Base-by-base conservation (phyloP, 352 stramenopile species). In the Globisporangium abappressorium region DNA sequence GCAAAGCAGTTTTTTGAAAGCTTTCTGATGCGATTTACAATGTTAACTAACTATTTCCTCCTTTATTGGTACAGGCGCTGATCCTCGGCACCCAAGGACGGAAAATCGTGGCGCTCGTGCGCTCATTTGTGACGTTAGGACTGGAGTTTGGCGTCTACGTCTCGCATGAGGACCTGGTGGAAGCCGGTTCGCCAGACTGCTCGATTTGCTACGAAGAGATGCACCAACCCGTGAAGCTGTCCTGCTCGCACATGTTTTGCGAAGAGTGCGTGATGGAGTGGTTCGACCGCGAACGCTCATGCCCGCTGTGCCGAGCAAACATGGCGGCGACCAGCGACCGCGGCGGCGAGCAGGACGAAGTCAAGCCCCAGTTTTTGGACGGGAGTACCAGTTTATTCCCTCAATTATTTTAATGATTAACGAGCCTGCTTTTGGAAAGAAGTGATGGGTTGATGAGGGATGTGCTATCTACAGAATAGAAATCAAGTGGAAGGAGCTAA, bases 141-240 rank as follows among this genome's bases (percentile, higher is more conserved):
- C 74, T 94, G 7, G 84, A 94, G 47, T 90, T 89, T 54, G 86
- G 82, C 4, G 72, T 73, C 20, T 92, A 94, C 68, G 79, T 94
- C 26, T 69, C 78, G 0, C 74, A 75, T 1, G 84, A 87, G 3
- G 86, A 90, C 20, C 51, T 93, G 1, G 74, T 73, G n/a, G 81
- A 91, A 72, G 76, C 81, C 5, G 84, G 83, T 2, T 81, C 64
- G 0, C 81, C 82, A 1, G 84, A 94, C 62, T 94, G 86, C 67
- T 91, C 84, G 14, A 94, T 94, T 54, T 94, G 86, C 73, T 94
- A 94, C 64, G 86, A 94, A 41, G 34, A 72, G 2, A 92, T 94
- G 86, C 73, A 82, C 6, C 68, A 70, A 28, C 86, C 86, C 9
- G 86, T 94, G 33, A 89, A 93, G 59, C 80, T 94, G 24, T 74